Percentiles rank a stretch among this genome's conserved stretches.
These are phyloP conservation scores for Aspergillus fructus DNA, from an alignment of 2,329 filamentous ascomycete species.

Conservation along the genomic window DNA sequence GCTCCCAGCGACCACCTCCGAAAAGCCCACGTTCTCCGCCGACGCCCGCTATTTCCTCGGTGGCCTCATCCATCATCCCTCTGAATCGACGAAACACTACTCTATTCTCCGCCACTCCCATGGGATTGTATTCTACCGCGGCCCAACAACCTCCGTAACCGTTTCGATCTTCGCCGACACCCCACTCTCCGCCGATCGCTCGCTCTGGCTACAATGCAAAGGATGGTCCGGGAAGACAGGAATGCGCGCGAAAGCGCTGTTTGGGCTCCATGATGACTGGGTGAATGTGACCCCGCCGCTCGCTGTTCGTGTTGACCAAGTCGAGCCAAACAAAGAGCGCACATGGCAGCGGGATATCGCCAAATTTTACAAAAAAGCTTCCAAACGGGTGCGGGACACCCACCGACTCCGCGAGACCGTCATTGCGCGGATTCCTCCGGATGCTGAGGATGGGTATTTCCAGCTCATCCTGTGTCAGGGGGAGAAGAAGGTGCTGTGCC, in stretches of 20 bases:
- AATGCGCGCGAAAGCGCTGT: constrained; percentile 63
- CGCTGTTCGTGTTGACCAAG: constrained; percentile 47
- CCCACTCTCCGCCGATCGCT: constrained; percentile 57
- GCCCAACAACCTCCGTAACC: constrained; percentile 61
- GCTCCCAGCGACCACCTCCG: constrained; percentile 13
- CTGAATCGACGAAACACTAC: constrained; percentile 64
- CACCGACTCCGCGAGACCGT: constrained; percentile 63
- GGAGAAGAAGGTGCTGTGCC: constrained; percentile 61
- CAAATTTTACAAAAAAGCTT: constrained; percentile 60
- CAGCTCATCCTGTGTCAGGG: constrained; percentile 63
- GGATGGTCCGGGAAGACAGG: constrained; percentile 69
- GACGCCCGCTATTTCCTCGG: constrained; percentile 66
- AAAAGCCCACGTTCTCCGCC: constrained; percentile 32
- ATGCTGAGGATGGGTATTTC: constrained; percentile 66
- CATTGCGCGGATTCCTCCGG: constrained; percentile 63
- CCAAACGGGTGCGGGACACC: constrained; percentile 44
- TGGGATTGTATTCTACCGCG: constrained; percentile 65
- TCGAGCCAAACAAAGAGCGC: constrained; percentile 60
- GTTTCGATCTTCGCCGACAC: constrained; percentile 64
- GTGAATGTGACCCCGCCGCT: constrained; percentile 65
- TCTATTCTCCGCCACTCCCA: constrained; percentile 67
- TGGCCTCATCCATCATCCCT: constrained; percentile 62
- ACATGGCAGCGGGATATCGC: constrained; percentile 67
- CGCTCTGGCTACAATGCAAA: constrained; percentile 67
- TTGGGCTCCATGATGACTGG: constrained; percentile 62